Percentiles rank a stretch among this genome's conserved stretches.
These are phyloP conservation scores for Ogataea pini DNA, from an alignment of 805 yeast species.

Conservation along the genomic window DNA sequence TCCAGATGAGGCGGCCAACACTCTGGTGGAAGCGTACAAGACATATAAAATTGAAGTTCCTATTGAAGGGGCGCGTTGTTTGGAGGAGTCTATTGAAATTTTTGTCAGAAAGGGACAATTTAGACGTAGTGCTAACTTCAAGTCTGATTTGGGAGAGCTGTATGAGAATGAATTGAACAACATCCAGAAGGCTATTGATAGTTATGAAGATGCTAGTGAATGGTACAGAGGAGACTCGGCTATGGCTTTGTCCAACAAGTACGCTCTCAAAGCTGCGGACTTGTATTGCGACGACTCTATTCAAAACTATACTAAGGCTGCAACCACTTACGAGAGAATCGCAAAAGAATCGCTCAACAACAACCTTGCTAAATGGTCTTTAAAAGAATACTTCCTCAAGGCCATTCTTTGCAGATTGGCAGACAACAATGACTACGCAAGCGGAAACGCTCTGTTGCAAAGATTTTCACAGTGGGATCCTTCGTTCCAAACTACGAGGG, in stretches of 20 bases:
- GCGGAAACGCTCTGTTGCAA: constrained; percentile 72
- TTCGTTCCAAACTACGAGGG: constrained; percentile 72
- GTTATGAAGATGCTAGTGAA: constrained; percentile 93
- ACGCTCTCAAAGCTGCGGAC: constrained; percentile 87
- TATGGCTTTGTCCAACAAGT: constrained; percentile 84
- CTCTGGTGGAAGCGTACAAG: constrained; percentile 87
- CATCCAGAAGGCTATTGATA: constrained; percentile 62
- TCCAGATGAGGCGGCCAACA: constrained; percentile 89
- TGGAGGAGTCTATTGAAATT: constrained; percentile 75
- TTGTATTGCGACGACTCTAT: constrained; percentile 62
- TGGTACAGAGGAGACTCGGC: constrained; percentile 95
- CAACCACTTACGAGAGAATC: constrained; percentile 72
- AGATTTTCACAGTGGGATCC: constrained; percentile 72
- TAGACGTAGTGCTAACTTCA: constrained; percentile 93
- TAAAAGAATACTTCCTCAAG: constrained; percentile 89
- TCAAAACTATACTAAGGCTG: constrained; percentile 75
- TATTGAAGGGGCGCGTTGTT: constrained; percentile 71
- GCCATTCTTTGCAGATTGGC: constrained; percentile 82
- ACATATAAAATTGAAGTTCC: constrained; percentile 76
- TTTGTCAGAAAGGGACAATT: constrained; percentile 92
- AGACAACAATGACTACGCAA: constrained; percentile 73
- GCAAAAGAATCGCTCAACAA: constrained; percentile 76
- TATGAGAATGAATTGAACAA: constrained; percentile 78
- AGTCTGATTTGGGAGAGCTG: constrained; percentile 84
- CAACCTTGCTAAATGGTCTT: constrained; percentile 80